Evolutionary conservation across 306 rosid genomes (phyloP), one percentile per base, ranked within the genome.

Genomic region (Albizia julibrissin): DNA sequence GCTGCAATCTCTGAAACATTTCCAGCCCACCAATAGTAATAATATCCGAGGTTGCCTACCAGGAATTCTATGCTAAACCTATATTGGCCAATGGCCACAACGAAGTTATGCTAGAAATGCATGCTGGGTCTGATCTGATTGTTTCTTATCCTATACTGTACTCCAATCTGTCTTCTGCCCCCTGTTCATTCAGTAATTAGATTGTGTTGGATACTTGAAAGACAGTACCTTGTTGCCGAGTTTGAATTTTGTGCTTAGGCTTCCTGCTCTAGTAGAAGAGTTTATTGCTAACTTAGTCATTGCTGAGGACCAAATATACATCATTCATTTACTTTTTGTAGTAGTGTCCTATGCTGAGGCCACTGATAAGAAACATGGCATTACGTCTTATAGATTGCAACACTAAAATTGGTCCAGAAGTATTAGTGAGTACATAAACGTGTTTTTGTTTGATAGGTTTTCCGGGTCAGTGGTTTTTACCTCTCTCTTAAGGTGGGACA

Each of bases 21-120:
- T 9, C 29, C 22, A 58, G 22, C 29, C 11, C 22, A 58, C 65
- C 29, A n/a, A 58, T 19, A 69, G 10, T 10, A 16, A 10, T 4
- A 72, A 47, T 26, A 18, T 29, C 65, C 2, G 29, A 56, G 64
- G 64, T 40, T 49, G n/a, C 54, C 37, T 49, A 12, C 10, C 76
- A 9, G 26, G 61, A 79, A 2, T 52, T 16, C 67, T 61, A 56
- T 24, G 61, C 29, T 72, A 75, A 80, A 85, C 81, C 86, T 76
- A 29, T 67, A 2, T 73, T 66, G 73, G 11, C 26, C 43, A 2
- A 72, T 72, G 73, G 21, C 26, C 34, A 5, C 22, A 76, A 27
- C 71, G 47, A 71, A 19, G 29, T 56, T 40, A 21, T 70, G 56
- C 27, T 76, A 26, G 56, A 46, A 71, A 61, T 76, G 78, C 16